Base-by-base conservation (phyloP, 192 early-diverging fungal genomes). In the Gigaspora rosea region DNA sequence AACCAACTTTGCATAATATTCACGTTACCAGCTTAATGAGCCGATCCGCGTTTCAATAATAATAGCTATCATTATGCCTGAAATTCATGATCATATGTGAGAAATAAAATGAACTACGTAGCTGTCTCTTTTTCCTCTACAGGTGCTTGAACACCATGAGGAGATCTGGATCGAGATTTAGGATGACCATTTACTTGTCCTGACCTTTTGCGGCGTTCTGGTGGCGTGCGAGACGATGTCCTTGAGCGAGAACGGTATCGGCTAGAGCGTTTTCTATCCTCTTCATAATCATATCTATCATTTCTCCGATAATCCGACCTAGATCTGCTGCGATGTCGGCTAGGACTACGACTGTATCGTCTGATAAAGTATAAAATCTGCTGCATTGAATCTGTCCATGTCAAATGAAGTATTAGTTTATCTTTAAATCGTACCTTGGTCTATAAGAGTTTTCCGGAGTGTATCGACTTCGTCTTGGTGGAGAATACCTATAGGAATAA, bases 131-230 rank as follows among this genome's bases (percentile, higher is more conserved):
- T 65, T 15, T 35, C 35, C 35, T 36, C 63, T 65, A 33, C 27
- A 6, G 63, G 27, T 16, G 63, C 13, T 16, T 11, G 63, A 7
- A 65, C 10, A 46, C 36, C 63, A 36, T 63, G 20, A 65, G 67
- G 67, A 51, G 67, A 50, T 32, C 47, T 20, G 8, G 67, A 51
- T 15, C 48, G 67, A 69, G 67, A 69, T 69, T 69, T 69, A 69
- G 67, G 67, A 69, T 49, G 67, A 69, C 67, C 67, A 69, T 69
- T 69, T 20, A 51, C 20, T 51, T 47, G 32, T 56, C 20, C 70
- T 72, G 52, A 72, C 54, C 70, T 72, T 72, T 52, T 51, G 27
- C 32, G 49, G 56, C 52, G 70, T 51, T 72, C 70, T 10, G 70
- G 51, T 36, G 22, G 18, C 15, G 63, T 35, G 33, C 49, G 70